Percentiles rank a stretch among this genome's conserved stretches.
Evolutionary conservation across 805 yeast species (phyloP).

Genomic region (Metschnikowia shivogae): DNA sequence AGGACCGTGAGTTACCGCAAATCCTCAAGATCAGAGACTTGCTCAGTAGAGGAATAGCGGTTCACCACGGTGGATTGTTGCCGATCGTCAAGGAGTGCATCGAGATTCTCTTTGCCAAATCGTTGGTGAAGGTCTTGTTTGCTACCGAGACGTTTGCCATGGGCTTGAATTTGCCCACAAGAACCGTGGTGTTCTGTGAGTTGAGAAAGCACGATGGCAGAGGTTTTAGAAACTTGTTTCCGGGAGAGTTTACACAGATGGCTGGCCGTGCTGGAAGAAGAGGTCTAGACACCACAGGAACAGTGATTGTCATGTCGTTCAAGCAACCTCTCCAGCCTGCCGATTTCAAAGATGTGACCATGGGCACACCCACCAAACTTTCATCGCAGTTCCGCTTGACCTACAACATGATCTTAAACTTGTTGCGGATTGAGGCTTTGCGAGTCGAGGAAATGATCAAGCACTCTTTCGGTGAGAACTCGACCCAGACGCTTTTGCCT

Average conservation of each 20-base stretch:
- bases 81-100: constrained; percentile 93
- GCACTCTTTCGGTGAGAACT: constrained; percentile 89
- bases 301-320: constrained; percentile 88
- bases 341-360: constrained; percentile 71
- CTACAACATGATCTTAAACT: constrained; percentile 89
- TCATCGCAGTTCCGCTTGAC: constrained; percentile 92
- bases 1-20: constrained; percentile 92
- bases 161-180: constrained; percentile 95
- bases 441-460: constrained; percentile 98
- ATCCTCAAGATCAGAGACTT: constrained; percentile 77
- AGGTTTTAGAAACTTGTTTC: constrained; percentile 71
- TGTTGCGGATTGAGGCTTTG: constrained; percentile 88
- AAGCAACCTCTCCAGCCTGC: constrained; percentile 54
- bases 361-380: constrained; percentile 87
- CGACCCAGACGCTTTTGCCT: constrained; percentile 79
- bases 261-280: constrained; percentile 98
- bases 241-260: constrained; percentile 99
- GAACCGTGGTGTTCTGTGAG: constrained; percentile 89
- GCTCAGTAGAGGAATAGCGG: constrained; percentile 88
- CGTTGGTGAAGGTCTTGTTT: constrained; percentile 83
- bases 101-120: constrained; percentile 84
- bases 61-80: constrained; percentile 89
- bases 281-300: constrained; percentile 90
- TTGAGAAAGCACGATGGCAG: constrained; percentile 88
- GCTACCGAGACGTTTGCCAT: constrained; percentile 99